Evolutionary conservation across 768 basidiomycete species (phyloP).

Genomic region (Leccinum longicurvipes): DNA sequence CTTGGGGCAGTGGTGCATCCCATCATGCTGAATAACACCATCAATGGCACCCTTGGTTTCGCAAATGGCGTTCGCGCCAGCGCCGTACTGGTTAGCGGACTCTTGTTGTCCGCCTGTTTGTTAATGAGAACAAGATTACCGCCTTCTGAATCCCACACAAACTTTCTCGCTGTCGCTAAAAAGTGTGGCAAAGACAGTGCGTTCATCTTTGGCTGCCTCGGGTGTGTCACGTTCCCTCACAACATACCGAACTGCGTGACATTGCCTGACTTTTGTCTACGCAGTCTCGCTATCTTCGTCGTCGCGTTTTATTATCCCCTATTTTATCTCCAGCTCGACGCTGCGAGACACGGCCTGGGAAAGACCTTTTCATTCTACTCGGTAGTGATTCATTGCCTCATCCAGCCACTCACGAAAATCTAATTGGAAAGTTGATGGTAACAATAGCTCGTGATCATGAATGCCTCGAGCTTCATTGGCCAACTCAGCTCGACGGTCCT

Average conservation of each 20-base stretch:
- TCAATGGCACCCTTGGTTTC: slow-evolving; percentile 45
- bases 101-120: slow-evolving; percentile 39
- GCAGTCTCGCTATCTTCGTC: slow-evolving; percentile 31
- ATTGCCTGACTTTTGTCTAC: background rate
- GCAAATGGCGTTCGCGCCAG: slow-evolving; percentile 40
- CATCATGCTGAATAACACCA: slow-evolving; percentile 55
- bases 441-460: slow-evolving; percentile 52
- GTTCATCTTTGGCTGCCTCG: slow-evolving; percentile 25
- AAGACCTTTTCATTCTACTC: slow-evolving; percentile 55
- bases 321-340: slow-evolving; percentile 58
- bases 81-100: slow-evolving; percentile 37
- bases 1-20: slow-evolving; percentile 60
- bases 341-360: slow-evolving; percentile 45
- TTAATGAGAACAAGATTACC: slow-evolving; percentile 39
- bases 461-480: slow-evolving; percentile 51
- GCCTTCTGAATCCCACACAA: slow-evolving; percentile 27
- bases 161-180: slow-evolving; percentile 21
- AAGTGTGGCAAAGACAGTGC: slow-evolving; percentile 25
- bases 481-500: slow-evolving; percentile 48
- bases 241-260: background rate
- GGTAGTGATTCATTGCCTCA: slow-evolving; percentile 32
- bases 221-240: background rate
- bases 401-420: background rate
- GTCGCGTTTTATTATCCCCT: slow-evolving; percentile 51
- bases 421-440: background rate